Base-by-base conservation (phyloP, 257 asterid species). In the Handroanthus guayacan region DNA sequence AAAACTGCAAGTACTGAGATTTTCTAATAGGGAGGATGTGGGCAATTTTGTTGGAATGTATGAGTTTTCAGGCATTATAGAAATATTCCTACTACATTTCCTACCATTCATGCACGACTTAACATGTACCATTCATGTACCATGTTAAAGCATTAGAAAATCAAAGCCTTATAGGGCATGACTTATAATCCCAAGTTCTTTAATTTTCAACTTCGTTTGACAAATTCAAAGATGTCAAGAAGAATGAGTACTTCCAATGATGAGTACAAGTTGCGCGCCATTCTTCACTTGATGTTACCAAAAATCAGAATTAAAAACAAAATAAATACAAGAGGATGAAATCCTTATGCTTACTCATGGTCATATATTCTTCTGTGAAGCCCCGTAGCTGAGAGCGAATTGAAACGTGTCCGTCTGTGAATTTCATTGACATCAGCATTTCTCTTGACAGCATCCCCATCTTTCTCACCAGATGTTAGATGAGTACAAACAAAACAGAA, bases 391-490 rank as follows among this genome's bases (percentile, higher is more conserved):
- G 90, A 80, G 76, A 74, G 78, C 13, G 90, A 79, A 79, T 80
- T 87, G 78, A 93, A 95, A 81, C 81, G 97, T 13, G 97, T 93
- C 69, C 99, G 89, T 58, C 87, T 89, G 74, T 85, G 97, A 76
- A 95, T 93, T 73, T 93, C 99, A 50, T 77, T 87, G 74, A 93
- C 97, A 79, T 90, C 97, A 39, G 92, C 88, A 71, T 90, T 93
- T 91, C 99, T 89, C 90, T 93, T 95, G 75, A 80, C 69, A 39
- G 78, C 84, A 78, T 95, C 98, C 5, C 69, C 82, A 39, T 90
- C 96, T 82, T 74, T 93, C 87, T 91, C 99, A 57, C 99, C 99
- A 25, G 99, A 84, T 13, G 98, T 87, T 64, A 93, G 88, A 84
- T 95, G 99, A 65, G 87, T 69, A 70, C 99, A 95, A 10, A 95